A percentile compares a stretch with the other conserved stretches of the same genome.
Evolutionary conservation across 2,329 filamentous ascomycete species (phyloP).

Genomic region (Colletotrichum limetticola): DNA sequence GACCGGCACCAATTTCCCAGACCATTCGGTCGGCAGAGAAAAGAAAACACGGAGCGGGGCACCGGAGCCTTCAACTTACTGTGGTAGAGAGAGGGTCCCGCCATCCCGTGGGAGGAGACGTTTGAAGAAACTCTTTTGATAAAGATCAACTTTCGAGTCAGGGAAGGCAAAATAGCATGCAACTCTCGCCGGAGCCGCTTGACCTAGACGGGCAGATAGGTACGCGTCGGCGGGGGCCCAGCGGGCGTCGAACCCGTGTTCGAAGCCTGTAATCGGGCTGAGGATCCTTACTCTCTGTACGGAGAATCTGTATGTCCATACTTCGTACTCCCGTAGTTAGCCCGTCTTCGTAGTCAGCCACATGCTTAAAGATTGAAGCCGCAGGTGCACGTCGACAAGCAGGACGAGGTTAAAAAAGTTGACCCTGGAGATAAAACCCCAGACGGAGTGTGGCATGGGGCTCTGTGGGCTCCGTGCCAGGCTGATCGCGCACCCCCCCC

Average conservation of each 20-base stretch:
- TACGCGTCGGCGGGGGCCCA: background rate
- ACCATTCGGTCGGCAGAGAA: background rate
- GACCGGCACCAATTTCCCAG: background rate
- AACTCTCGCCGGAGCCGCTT: slow-evolving; percentile 1
- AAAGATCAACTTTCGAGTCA: background rate
- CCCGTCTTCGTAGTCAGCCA: background rate
- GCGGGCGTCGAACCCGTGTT: background rate
- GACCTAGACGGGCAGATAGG: background rate
- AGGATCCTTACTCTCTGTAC: no score
- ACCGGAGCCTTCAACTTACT: background rate
- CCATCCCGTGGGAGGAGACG: no score
- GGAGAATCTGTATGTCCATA: no score
- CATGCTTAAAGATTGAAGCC: background rate
- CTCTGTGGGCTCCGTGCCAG: slow-evolving; percentile 17
- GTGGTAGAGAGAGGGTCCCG: background rate
- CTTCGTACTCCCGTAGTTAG: no score
- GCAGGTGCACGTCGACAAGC: background rate
- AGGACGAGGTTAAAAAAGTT: background rate
- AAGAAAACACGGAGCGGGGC: background rate
- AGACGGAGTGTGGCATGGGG: slow-evolving; percentile 9
- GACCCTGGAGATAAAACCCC: background rate
- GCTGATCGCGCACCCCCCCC: background rate
- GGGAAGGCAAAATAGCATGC: background rate
- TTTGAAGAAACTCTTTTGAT: background rate
- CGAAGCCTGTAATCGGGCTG: background rate